Conservation (phyloP, 305 asterid genomes). For the Fraxinus angustifolia region DNA sequence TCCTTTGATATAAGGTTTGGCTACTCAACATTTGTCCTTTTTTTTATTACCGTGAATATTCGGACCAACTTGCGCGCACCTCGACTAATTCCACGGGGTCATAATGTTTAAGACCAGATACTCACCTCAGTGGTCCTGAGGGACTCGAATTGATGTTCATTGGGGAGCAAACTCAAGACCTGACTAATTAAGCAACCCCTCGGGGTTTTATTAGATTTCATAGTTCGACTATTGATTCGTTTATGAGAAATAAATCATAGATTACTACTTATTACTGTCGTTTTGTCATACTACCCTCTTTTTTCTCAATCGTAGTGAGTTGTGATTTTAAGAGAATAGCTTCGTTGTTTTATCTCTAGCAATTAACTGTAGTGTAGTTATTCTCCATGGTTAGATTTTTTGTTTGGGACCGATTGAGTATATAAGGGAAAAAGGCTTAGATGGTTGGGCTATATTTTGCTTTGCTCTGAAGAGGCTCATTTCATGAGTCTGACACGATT, state of each 20-base stretch:
- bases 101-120: no score
- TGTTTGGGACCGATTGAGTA: neutral
- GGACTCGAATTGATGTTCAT: no score
- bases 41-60: no score
- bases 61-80: no score
- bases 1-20: slow-evolving; percentile 82
- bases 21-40: neutral
- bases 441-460: neutral
- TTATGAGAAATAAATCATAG: neutral
- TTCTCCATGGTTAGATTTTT: neutral
- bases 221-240: neutral
- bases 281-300: neutral
- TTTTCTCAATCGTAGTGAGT: neutral
- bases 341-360: neutral
- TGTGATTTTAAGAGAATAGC: neutral
- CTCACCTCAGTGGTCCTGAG: no score
- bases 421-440: neutral
- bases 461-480: neutral
- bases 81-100: no score
- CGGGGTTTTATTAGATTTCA: neutral
- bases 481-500: neutral
- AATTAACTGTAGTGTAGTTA: neutral
- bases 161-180: no score
- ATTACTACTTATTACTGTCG: neutral
- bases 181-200: no score